A percentile compares a stretch with the other conserved stretches of the same genome.
Conservation (phyloP, 352 stramenopile species). For the Peronospora destructor region DNA sequence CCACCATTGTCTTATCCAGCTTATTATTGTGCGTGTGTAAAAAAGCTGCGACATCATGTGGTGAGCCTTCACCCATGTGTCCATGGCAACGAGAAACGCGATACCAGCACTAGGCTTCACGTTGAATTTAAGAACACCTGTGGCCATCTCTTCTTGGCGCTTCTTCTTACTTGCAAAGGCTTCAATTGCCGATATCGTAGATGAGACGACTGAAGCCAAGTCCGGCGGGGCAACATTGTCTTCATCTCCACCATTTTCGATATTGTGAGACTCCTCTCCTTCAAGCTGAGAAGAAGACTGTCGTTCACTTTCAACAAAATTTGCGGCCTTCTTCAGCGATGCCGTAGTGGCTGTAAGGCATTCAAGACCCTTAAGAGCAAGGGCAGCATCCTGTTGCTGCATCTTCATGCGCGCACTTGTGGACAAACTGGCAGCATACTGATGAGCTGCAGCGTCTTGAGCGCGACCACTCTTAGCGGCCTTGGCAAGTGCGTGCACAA, state of each 20-base stretch:
- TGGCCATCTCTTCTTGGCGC: slow-evolving; percentile 94
- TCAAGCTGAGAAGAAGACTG: slow-evolving; percentile 28
- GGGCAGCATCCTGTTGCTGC: slow-evolving; percentile 62
- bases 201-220: slow-evolving; percentile 24
- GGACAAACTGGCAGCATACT: slow-evolving; percentile 49
- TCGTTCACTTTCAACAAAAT: slow-evolving; percentile 62
- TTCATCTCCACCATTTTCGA: slow-evolving; percentile 40
- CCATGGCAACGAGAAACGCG: slow-evolving; percentile 89
- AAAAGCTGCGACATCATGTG: slow-evolving; percentile 91
- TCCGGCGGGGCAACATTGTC: slow-evolving; percentile 28
- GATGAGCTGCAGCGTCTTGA: slow-evolving; percentile 40
- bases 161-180: slow-evolving; percentile 96
- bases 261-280: slow-evolving; percentile 27
- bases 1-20: slow-evolving; percentile 96
- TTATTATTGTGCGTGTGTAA: slow-evolving; percentile 88
- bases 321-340: slow-evolving; percentile 87
- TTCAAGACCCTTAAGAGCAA: slow-evolving; percentile 86
- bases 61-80: slow-evolving; percentile 87
- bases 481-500: slow-evolving; percentile 94
- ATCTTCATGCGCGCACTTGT: slow-evolving; percentile 54
- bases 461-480: slow-evolving; percentile 87
- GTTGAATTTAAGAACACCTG: slow-evolving; percentile 97
- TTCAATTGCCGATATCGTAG: slow-evolving; percentile 83
- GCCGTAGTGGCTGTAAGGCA: slow-evolving; percentile 90
- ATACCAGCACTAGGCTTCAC: slow-evolving; percentile 90